Conservation (phyloP, 2,329 filamentous ascomycete genomes). For the Microascus cirrosus region DNA sequence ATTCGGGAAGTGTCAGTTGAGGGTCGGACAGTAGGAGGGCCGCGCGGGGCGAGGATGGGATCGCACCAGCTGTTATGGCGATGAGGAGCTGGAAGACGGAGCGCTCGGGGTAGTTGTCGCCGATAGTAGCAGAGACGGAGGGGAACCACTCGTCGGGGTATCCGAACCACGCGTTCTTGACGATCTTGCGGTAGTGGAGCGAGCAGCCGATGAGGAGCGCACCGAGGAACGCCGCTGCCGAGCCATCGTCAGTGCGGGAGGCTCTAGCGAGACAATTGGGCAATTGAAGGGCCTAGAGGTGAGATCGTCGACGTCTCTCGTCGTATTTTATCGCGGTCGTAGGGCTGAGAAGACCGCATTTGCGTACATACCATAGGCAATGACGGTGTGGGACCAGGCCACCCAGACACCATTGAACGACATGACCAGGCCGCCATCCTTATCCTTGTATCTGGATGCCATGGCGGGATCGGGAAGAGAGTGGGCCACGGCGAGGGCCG, state of each 20-base stretch:
- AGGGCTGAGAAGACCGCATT: not conserved
- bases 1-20: not conserved
- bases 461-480: constrained; percentile 16
- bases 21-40: not conserved
- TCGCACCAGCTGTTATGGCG: constrained; percentile 76
- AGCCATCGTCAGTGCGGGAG: not conserved
- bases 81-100: constrained; percentile 98
- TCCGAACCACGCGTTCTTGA: constrained; percentile 91
- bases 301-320: not conserved
- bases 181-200: constrained; percentile 93
- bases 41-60: not conserved
- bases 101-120: constrained; percentile 91
- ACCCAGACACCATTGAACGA: constrained; percentile 81
- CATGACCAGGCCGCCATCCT: constrained; percentile 47
- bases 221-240: constrained; percentile 68
- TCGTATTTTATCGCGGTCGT: not conserved
- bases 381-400: constrained; percentile 72
- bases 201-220: constrained; percentile 70
- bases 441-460: constrained; percentile 50
- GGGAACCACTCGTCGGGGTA: constrained; percentile 96
- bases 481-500: not conserved
- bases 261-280: not conserved
- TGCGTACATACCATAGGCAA: constrained; percentile 62
- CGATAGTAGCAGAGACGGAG: constrained; percentile 92
- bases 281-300: not conserved